These are phyloP conservation scores for Entomortierella beljakovae DNA, from an alignment of 192 early-diverging fungal genomes.

Conservation along the genomic window DNA sequence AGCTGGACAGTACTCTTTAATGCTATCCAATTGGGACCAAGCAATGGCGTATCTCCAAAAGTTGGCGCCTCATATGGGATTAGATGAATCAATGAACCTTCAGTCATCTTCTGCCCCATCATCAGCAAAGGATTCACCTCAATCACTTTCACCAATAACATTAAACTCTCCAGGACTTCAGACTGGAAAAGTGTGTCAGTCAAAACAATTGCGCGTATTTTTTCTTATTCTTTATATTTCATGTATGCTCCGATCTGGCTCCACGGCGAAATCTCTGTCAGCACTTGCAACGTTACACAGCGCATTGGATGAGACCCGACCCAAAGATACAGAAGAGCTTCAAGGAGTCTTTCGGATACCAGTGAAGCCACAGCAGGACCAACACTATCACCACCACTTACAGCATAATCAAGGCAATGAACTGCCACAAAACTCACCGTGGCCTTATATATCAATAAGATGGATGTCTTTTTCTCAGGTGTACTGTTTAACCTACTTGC, in stretches of 20 bases:
- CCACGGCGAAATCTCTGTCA: constrained; percentile 10
- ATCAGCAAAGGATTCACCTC: background rate
- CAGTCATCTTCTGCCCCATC: background rate
- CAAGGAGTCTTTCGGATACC: constrained; percentile 35
- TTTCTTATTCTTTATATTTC: constrained; percentile 41
- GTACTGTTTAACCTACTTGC: constrained; percentile 47
- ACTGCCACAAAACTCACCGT: background rate
- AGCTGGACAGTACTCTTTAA: constrained; percentile 45
- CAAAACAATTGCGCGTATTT: constrained; percentile 39
- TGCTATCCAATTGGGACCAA: constrained; percentile 41
- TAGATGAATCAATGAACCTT: background rate
- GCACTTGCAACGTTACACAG: constrained; percentile 22
- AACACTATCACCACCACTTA: background rate
- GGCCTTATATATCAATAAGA: constrained; percentile 18
- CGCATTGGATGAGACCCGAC: constrained; percentile 28
- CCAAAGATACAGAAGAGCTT: constrained; percentile 24
- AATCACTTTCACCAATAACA: background rate
- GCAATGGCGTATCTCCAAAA: constrained; percentile 34
- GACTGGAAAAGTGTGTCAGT: constrained; percentile 7
- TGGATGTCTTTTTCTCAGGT: constrained; percentile 56
- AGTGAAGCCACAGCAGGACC: constrained; percentile 1
- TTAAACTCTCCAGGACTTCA: background rate
- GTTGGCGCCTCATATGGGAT: constrained; percentile 26
- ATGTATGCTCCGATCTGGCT: constrained; percentile 42
- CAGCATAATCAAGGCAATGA: background rate